Base-by-base conservation (phyloP, 2,329 filamentous ascomycete species). In the Fusarium sp. region DNA sequence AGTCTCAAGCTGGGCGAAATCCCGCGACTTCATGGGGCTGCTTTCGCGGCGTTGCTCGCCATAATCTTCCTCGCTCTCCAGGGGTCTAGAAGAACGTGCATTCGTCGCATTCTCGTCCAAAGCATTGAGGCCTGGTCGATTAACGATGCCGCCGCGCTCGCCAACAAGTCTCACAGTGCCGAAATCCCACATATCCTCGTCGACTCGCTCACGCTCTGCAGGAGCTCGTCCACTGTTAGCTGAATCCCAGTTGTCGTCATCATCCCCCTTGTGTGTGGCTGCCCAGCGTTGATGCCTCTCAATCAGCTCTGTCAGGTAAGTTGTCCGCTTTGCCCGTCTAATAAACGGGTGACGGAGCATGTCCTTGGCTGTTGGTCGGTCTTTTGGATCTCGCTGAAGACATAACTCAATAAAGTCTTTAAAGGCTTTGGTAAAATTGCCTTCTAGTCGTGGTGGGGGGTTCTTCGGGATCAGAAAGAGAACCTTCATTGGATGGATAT, bases 401-500 rank as follows among this genome's bases (percentile, higher is more conserved):
- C 96, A 98, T 11, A 93, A 81, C 71, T 93, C 91, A 53, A 95
- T 85, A 73, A 95, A 95, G 52, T 95, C 92, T 76, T 94, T 95
- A 80, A 95, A 96, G 0, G 89, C 84, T 72, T 90, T 93, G 69
- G 90, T 92, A 74, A 94, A 96, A 72, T 92, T 91, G 17, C 92
- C 92, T 69, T 93, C 90, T 31, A 98, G 82, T 25, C 88, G 85
- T 2, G 95, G 96, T 2, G 95, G 92, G 1, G 92, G 88, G 74
- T 97, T 97, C 80, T 97, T 98, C 2, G 95, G 95, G 53, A 98
- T 98, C 47, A 98, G 84, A 76, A 98, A 98, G 10, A 98, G 82
- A 4, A 98, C 95, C 78, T 98, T 98, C 95, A 98, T 98, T 29
- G 95, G 95, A 79, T 98, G 95, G 47, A 97, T 97, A 74, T 97